These are phyloP conservation scores for Cudoniella acicularis DNA, from an alignment of 495 filamentous ascomycete genomes.

Conservation along the genomic window DNA sequence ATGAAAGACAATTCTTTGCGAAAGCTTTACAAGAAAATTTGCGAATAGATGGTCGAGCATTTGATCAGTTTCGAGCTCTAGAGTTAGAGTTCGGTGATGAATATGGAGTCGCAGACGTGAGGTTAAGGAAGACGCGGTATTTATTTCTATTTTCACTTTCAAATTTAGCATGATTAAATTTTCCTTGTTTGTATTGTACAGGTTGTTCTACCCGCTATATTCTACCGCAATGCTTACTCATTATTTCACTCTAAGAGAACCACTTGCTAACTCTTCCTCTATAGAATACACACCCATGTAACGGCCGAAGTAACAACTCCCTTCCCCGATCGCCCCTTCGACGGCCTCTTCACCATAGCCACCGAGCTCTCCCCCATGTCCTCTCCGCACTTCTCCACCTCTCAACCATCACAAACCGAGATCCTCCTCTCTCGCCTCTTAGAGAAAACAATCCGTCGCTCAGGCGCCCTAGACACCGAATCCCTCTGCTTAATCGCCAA, in stretches of 20 bases:
- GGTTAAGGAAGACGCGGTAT: conserved; percentile 87
- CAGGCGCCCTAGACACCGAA: conserved; percentile 87
- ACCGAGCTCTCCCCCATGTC: conserved; percentile 92
- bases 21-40: conserved; percentile 71
- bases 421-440: conserved; percentile 79
- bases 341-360: conserved; percentile 87
- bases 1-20: conserved; percentile 72
- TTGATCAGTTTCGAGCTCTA: conserved; percentile 74
- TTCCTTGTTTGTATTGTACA: no score
- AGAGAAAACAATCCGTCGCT: conserved; percentile 90
- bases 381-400: conserved; percentile 84
- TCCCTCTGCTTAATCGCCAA: conserved; percentile 90
- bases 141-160: neutral
- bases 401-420: conserved; percentile 77
- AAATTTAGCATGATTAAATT: conserved; percentile 1
- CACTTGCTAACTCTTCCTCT: neutral
- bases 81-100: conserved; percentile 82
- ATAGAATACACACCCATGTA: conserved; percentile 76
- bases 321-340: conserved; percentile 83
- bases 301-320: conserved; percentile 85
- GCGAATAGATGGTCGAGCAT: conserved; percentile 75
- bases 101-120: conserved; percentile 86
- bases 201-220: no score
- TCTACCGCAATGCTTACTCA: no score
- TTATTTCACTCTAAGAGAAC: no score